Evolutionary conservation across 2,329 filamentous ascomycete species (phyloP).

Genomic region (Diplocarpon rosae): DNA sequence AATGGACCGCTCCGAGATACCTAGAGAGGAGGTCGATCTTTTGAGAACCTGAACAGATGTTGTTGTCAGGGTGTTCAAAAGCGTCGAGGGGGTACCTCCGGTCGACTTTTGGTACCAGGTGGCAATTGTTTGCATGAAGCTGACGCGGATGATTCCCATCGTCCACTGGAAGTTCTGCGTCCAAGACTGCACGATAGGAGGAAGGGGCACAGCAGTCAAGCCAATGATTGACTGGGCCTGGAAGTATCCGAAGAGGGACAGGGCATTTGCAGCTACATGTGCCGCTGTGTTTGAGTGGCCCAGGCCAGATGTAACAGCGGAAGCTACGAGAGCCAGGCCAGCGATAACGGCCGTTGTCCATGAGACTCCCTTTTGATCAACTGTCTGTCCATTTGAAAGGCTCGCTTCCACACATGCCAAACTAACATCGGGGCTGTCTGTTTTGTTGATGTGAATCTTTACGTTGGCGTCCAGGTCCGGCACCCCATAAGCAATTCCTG

Average conservation of each 20-base stretch:
- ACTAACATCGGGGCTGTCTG: constrained; percentile 41
- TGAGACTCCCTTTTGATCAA: constrained; percentile 77
- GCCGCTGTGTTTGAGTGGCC: constrained; percentile 91
- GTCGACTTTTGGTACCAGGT: constrained; percentile 96
- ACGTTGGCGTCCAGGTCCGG: constrained; percentile 86
- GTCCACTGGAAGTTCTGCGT: constrained; percentile 98
- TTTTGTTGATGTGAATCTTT: constrained; percentile 68
- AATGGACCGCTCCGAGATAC: constrained; percentile 42
- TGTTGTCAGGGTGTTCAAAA: constrained; percentile 62
- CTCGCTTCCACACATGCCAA: constrained; percentile 81
- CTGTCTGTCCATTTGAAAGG: constrained; percentile 85
- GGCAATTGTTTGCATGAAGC: constrained; percentile 79
- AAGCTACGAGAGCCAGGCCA: constrained; percentile 70
- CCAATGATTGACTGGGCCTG: constrained; percentile 88
- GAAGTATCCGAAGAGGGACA: constrained; percentile 92
- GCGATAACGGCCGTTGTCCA: constrained; percentile 86
- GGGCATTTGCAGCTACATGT: constrained; percentile 84
- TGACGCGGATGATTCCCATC: constrained; percentile 84
- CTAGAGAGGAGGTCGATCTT: constrained; percentile 35
- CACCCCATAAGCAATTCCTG: constrained; percentile 76
- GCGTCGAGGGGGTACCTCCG: constrained; percentile 69
- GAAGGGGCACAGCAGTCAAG: constrained; percentile 68
- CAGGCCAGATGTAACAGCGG: constrained; percentile 78
- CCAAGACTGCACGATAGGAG: constrained; percentile 84
- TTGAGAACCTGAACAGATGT: constrained; percentile 67